Conservation (phyloP, 371 early-diverging fungal species). For the Rhizomucor pusillus region DNA sequence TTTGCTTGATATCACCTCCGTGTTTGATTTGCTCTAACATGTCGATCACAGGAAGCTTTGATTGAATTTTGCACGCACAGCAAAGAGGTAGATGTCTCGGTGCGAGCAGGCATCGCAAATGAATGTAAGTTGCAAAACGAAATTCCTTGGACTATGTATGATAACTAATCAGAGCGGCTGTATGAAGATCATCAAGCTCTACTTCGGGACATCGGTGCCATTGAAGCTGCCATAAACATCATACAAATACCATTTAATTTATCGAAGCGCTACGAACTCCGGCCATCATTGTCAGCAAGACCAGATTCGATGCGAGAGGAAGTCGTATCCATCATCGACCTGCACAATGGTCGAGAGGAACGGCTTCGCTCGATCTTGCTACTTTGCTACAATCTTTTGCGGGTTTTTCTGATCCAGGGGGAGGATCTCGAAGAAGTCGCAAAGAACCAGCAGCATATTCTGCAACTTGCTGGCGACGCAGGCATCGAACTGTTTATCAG, state of each 20-base stretch:
- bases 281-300: slow-evolving; percentile 3
- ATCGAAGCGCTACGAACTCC: slow-evolving; percentile 25
- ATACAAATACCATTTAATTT: slow-evolving; percentile 44
- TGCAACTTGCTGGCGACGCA: slow-evolving; percentile 17
- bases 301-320: slow-evolving; percentile 7
- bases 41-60: slow-evolving; percentile 25
- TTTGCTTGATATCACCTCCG: not conserved
- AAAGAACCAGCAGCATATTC: slow-evolving; percentile 22
- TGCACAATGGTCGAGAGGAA: slow-evolving; percentile 7
- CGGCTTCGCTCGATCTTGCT: slow-evolving; percentile 19
- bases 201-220: slow-evolving; percentile 48
- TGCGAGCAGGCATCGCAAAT: slow-evolving; percentile 43
- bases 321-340: slow-evolving; percentile 7
- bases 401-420: slow-evolving; percentile 25
- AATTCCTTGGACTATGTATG: not conserved
- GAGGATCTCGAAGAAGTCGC: slow-evolving; percentile 6
- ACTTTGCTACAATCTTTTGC: slow-evolving; percentile 27
- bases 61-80: slow-evolving; percentile 53
- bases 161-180: not conserved
- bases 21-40: not conserved
- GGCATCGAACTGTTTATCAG: slow-evolving; percentile 26
- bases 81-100: slow-evolving; percentile 31
- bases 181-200: slow-evolving; percentile 46
- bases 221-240: slow-evolving; percentile 40
- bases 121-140: slow-evolving; percentile 24